Evolutionary conservation across 306 rosid genomes (phyloP), one percentile per base, ranked within the genome.

Genomic region (Cicer bijugum): DNA sequence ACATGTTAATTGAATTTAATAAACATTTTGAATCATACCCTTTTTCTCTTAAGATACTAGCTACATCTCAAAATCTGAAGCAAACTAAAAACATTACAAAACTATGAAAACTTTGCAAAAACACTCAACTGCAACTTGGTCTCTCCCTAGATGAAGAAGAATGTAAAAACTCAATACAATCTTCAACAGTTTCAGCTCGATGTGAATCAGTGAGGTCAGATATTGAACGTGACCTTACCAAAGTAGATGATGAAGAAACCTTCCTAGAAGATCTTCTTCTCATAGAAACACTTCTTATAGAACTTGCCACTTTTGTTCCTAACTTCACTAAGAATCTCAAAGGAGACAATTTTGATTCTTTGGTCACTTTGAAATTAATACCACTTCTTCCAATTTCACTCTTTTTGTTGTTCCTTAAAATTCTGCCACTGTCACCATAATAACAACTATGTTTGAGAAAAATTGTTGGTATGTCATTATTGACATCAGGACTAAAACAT

Each of bases 161-260:
- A 58, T 90, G 92, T 40, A 93, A 84, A 81, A 93, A 93, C 83
- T 87, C 84, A 74, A 93, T 93, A 82, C 98, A 93, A 72, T 90
- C 98, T 81, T 86, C 91, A 7, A 93, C 82, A 6, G 93, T 96
- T 58, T 91, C 90, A 69, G 89, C 97, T 48, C 96, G 71, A 38
- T 93, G 88, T 38, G 97, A 86, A 47, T 93, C 97, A 7, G 85
- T 85, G 42, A 82, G 83, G 23, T 88, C 97, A 0, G 98, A 86
- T n/a, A 85, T 68, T 9, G 97, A 88, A 55, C 87, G 81, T 45
- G 97, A 88, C 81, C 94, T 85, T 1, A 84, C 81, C 75, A 88
- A 84, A 76, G 82, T 83, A 11, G 96, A 83, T 10, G 72, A 67
- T 33, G 97, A 85, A 74, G 95, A 89, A 65, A 91, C 90, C 84